A percentile compares a stretch with the other conserved stretches of the same genome.
phyloP scores from a whole-genome alignment of 768 basidiomycete species.

The Steccherinum ochraceum region DNA sequence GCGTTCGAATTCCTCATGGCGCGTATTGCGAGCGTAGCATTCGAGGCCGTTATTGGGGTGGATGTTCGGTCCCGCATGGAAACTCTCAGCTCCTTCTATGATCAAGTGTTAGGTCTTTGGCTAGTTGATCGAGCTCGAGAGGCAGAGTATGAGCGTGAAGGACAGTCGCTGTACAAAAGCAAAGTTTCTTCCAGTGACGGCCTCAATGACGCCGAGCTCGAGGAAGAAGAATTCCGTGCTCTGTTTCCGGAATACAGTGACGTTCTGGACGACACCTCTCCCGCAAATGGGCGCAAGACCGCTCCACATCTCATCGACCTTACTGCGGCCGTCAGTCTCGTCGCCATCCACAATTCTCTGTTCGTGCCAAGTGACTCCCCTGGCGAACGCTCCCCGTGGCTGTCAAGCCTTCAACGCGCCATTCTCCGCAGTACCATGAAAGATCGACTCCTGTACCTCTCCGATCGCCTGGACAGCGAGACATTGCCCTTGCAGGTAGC shows the following conservation, averaged over 20 bases:
- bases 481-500: conserved; percentile 41
- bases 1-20: conserved; percentile 42
- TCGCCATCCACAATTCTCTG: conserved; percentile 43
- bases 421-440: conserved; percentile 13
- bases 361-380: conserved; percentile 15
- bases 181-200: conserved; percentile 43
- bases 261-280: conserved; percentile 31
- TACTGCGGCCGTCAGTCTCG: conserved; percentile 32
- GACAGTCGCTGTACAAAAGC: conserved; percentile 73
- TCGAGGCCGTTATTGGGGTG: conserved; percentile 39
- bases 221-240: conserved; percentile 76
- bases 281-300: conserved; percentile 1
- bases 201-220: conserved; percentile 63
- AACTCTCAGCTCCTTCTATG: conserved; percentile 39
- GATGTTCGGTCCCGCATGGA: conserved; percentile 24
- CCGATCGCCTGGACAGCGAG: conserved; percentile 35
- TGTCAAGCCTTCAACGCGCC: background rate
- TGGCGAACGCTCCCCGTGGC: background rate
- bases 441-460: background rate
- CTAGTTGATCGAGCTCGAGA: conserved; percentile 69
- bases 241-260: conserved; percentile 86
- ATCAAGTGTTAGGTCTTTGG: conserved; percentile 78
- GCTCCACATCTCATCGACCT: conserved; percentile 23
- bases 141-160: conserved; percentile 53
- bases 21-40: conserved; percentile 38